Base-by-base conservation (phyloP, 306 rosid species). In the Bauhinia variegata region DNA sequence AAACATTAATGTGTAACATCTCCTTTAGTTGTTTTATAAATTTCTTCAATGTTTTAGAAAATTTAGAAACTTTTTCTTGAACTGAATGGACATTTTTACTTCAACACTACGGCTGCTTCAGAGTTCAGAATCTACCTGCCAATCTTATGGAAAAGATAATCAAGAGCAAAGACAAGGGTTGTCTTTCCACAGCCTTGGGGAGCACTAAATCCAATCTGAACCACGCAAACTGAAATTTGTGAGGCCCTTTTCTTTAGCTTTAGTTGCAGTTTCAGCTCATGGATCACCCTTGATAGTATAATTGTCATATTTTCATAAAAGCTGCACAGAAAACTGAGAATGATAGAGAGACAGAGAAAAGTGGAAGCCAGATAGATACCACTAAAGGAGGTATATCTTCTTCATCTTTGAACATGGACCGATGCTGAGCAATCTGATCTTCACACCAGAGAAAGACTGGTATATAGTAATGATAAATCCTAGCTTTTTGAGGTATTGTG, bases 151-250 rank as follows among this genome's bases (percentile, higher is more conserved):
- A 93, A 90, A 71, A 93, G 99, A 84, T 72, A 90, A 63, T 86
- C 88, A 72, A 93, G 96, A 78, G 97, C 95, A 85, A 83, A 83
- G 68, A 93, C 97, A 39, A 93, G 96, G 19, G 97, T 90, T 42
- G 99, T 93, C 85, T 93, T 93, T 66, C 99, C 99, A 78, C 97
- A 93, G 68, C 97, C 97, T 88, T 93, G 99, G 8, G 96, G 97
- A 13, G 98, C 97, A 77, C 97, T 93, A 71, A 93, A 93, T 67
- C 98, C 98, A 72, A 93, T 88, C 97, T 93, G 81, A 79, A 60
- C 38, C 36, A 52, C 32, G 66, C 53, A 75, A 51, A 48, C 68
- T 59, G 68, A 53, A 69, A 51, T 44, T 32, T 19, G 42, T 39
- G 19, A 75, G 14, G 13, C 38, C 59, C 8, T 62, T 49, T 16